Evolutionary conservation across 768 basidiomycete species (phyloP).

Genomic region (Termitomyces sp.): DNA sequence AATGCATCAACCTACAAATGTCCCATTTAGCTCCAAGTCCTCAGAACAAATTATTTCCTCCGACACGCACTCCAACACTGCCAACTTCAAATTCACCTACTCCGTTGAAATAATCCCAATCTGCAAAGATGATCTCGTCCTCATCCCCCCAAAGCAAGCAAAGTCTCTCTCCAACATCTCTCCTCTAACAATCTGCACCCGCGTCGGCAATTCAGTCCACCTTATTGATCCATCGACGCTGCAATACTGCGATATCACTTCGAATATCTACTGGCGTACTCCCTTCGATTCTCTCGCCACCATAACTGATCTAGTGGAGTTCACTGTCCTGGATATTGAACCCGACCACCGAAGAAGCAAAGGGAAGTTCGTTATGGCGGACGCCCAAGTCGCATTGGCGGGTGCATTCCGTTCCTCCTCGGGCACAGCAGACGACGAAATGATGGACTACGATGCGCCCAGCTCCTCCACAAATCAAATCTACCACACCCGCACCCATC

Average conservation of each 20-base stretch:
- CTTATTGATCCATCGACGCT: conserved; percentile 87
- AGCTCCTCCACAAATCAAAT: conserved; percentile 65
- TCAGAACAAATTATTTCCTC: conserved; percentile 93
- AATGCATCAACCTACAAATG: not conserved
- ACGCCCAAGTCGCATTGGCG: conserved; percentile 83
- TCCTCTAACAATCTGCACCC: conserved; percentile 81
- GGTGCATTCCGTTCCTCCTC: conserved; percentile 65
- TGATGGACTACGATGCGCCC: conserved; percentile 58
- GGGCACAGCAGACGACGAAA: conserved; percentile 24
- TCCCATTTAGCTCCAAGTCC: conserved; percentile 63
- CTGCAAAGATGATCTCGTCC: conserved; percentile 97
- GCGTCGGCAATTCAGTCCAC: conserved; percentile 89
- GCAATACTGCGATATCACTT: conserved; percentile 72
- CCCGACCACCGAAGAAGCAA: conserved; percentile 52
- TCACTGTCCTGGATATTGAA: conserved; percentile 92
- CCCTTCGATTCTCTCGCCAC: conserved; percentile 84
- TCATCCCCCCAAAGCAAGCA: conserved; percentile 80
- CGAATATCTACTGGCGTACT: conserved; percentile 84
- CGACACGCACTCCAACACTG: conserved; percentile 88
- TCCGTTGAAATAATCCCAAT: conserved; percentile 96
- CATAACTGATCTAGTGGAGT: conserved; percentile 85
- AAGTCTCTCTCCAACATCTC: conserved; percentile 82
- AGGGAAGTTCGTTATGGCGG: conserved; percentile 76
- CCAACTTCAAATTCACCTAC: conserved; percentile 97
- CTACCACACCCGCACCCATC: conserved; percentile 93